These are phyloP conservation scores for Leccinum fuscescens DNA, from an alignment of 1,284 basidiomycete genomes.

Conservation along the genomic window DNA sequence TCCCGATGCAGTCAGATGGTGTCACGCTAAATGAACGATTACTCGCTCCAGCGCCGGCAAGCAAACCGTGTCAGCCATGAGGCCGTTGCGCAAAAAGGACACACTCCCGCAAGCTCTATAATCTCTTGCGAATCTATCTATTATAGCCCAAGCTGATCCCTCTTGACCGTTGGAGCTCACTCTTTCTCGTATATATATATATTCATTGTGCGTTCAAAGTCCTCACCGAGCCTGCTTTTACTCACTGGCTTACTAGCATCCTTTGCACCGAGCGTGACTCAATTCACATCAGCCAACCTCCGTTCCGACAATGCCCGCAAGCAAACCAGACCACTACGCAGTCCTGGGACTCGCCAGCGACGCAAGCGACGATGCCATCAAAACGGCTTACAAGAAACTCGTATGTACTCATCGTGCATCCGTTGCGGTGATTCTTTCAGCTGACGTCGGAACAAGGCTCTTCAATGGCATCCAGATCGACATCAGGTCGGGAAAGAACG, in stretches of 20 bases:
- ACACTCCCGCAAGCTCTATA: slow-evolving; percentile 22
- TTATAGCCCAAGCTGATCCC: slow-evolving; percentile 20
- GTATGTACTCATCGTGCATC: slow-evolving; percentile 18
- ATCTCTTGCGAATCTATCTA: slow-evolving; percentile 27
- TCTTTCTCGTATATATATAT: slow-evolving; percentile 27
- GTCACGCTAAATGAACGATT: slow-evolving; percentile 21
- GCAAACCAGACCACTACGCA: slow-evolving; percentile 24
- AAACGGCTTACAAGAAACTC: slow-evolving; percentile 35
- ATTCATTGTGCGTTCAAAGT: slow-evolving; percentile 19
- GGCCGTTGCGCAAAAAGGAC: slow-evolving; percentile 23
- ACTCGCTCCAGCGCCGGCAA: slow-evolving; percentile 29
- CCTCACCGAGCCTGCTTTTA: slow-evolving; percentile 8
- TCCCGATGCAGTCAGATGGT: no score
- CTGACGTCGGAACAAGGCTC: slow-evolving; percentile 23
- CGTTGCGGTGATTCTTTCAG: background rate
- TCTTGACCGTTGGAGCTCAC: slow-evolving; percentile 23
- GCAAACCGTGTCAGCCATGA: slow-evolving; percentile 35
- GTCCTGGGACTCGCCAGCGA: slow-evolving; percentile 32
- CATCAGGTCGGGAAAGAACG: slow-evolving; percentile 45
- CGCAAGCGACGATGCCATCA: slow-evolving; percentile 34
- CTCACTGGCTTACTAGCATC: slow-evolving; percentile 8
- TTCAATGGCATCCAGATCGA: slow-evolving; percentile 45
- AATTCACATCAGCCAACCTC: slow-evolving; percentile 10
- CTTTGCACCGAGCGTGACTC: slow-evolving; percentile 8
- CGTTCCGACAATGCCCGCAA: slow-evolving; percentile 29